Conservation (phyloP, 306 rosid genomes). For the Geum urbanum region DNA sequence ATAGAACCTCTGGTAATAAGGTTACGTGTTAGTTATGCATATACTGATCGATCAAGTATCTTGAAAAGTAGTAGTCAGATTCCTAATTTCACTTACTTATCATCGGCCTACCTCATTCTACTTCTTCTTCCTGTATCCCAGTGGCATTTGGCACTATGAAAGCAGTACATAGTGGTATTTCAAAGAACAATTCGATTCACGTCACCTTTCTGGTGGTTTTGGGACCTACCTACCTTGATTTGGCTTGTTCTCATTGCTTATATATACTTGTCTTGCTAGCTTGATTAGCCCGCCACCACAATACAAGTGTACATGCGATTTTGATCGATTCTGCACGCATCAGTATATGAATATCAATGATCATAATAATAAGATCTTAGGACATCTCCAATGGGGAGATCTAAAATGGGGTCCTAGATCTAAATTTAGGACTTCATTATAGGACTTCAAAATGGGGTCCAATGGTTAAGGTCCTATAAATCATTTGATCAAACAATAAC, state of each 20-base stretch:
- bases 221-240: not conserved
- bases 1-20: not conserved
- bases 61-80: not conserved
- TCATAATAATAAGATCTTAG: no score
- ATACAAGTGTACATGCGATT: not conserved
- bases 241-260: not conserved
- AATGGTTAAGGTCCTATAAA: no score
- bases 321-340: not conserved
- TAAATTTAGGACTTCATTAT: no score
- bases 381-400: no score
- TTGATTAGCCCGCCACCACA: not conserved
- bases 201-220: not conserved
- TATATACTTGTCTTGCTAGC: not conserved
- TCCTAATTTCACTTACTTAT: not conserved
- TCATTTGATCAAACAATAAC: no score
- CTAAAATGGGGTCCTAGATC: no score
- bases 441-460: no score
- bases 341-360: not conserved
- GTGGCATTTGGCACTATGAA: not conserved
- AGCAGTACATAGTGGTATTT: not conserved
- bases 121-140: not conserved
- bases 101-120: not conserved
- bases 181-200: not conserved
- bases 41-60: not conserved
- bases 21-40: not conserved